phyloP scores from a whole-genome alignment of 192 early-diverging fungal species.

The Oehlia diaphana region DNA sequence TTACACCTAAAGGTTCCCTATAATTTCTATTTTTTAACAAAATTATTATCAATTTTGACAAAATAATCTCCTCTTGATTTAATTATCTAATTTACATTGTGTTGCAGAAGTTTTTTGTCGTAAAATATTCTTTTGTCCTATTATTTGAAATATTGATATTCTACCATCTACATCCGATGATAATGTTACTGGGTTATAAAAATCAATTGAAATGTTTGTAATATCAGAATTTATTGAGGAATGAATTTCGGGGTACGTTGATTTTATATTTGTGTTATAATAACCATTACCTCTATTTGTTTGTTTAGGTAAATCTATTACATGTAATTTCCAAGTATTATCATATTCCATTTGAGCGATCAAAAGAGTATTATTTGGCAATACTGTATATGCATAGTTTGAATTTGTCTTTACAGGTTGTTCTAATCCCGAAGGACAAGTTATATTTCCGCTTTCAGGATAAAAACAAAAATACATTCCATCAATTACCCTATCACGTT shows the following conservation, averaged over 20 bases:
- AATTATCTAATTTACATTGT: not conserved
- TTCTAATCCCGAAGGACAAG: not conserved
- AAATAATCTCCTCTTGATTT: not conserved
- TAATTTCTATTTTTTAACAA: not conserved
- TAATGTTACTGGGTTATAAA: not conserved
- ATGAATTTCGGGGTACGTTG: not conserved
- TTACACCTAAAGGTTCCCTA: slow-evolving; percentile 1
- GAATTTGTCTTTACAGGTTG: not conserved
- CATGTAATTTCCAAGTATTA: not conserved
- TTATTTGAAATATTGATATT: slow-evolving; percentile 17
- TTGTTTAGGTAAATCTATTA: not conserved
- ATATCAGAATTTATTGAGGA: not conserved
- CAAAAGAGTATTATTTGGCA: not conserved
- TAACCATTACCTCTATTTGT: not conserved
- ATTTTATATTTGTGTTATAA: not conserved
- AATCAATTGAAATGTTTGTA: not conserved
- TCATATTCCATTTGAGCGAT: not conserved
- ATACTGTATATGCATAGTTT: not conserved
- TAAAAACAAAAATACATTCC: not conserved
- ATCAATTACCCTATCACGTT: no score
- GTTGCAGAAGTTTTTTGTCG: not conserved
- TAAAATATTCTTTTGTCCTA: not conserved
- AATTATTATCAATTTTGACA: not conserved
- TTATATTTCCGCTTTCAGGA: not conserved
- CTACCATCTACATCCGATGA: not conserved